These are phyloP conservation scores for Hyaloperonospora brassicae DNA, from an alignment of 352 stramenopile species.

Conservation along the genomic window DNA sequence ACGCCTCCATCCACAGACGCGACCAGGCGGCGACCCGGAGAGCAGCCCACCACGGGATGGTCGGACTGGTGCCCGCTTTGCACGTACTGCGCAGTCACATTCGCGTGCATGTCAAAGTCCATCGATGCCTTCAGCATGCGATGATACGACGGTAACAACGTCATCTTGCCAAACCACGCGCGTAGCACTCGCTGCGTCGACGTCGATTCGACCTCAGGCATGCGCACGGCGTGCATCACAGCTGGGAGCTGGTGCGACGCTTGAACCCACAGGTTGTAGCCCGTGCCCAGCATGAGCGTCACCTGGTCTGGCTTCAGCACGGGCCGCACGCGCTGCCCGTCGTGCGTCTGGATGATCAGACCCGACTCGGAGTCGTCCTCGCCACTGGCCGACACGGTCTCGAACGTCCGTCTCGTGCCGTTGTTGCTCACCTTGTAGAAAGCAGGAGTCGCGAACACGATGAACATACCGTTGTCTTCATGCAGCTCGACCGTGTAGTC, in stretches of 20 bases:
- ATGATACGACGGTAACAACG: conserved; percentile 44
- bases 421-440: conserved; percentile 46
- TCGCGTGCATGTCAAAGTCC: too few species aligned
- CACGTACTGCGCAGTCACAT: too few species aligned
- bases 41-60: too few species aligned
- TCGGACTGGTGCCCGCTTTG: too few species aligned
- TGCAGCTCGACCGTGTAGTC: conserved; percentile 47
- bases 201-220: conserved; percentile 23
- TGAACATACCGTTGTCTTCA: conserved; percentile 54
- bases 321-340: conserved; percentile 37
- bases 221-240: conserved; percentile 53
- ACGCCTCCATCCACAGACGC: too few species aligned
- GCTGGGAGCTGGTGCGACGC: conserved; percentile 38
- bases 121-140: conserved; percentile 20
- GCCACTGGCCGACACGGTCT: conserved; percentile 21
- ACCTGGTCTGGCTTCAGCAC: conserved; percentile 46
- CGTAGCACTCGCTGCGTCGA: conserved; percentile 33
- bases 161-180: conserved; percentile 60
- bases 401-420: conserved; percentile 16
- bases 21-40: too few species aligned
- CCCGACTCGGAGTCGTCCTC: conserved; percentile 33
- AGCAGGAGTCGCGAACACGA: conserved; percentile 39
- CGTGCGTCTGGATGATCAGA: conserved; percentile 42
- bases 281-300: conserved; percentile 53
- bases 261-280: conserved; percentile 43